Conservation (phyloP, 805 yeast genomes). For the Spathaspora arborariae region DNA sequence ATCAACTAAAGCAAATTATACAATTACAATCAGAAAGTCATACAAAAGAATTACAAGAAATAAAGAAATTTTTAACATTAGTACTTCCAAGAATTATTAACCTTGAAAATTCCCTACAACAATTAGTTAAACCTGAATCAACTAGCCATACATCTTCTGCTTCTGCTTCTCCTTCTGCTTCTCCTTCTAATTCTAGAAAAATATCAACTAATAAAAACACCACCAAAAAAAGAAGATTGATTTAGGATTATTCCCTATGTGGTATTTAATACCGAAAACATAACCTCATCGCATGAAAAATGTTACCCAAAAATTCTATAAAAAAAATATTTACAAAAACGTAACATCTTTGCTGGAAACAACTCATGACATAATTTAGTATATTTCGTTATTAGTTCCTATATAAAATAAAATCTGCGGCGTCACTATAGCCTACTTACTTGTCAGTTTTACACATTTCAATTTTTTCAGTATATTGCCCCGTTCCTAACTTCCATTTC, state of each 20-base stretch:
- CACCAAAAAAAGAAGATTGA: neutral
- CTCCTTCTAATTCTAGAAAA: neutral
- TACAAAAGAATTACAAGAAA: slow-evolving; percentile 5
- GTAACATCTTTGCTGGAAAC: too few species aligned
- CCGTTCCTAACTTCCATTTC: neutral
- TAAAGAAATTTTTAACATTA: slow-evolving; percentile 15
- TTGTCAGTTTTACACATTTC: too few species aligned
- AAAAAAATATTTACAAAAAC: neutral
- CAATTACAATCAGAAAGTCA: neutral
- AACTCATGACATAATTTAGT: too few species aligned
- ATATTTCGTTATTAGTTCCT: too few species aligned
- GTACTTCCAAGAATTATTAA: slow-evolving; percentile 14
- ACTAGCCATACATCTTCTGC: neutral
- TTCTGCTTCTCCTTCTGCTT: neutral
- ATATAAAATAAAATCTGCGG: too few species aligned
- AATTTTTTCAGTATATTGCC: neutral
- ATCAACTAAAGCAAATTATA: neutral
- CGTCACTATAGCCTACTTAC: too few species aligned
- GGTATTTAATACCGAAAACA: neutral
- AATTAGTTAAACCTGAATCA: neutral
- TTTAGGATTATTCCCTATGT: neutral
- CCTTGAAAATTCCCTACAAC: slow-evolving; percentile 7
- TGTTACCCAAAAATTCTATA: neutral
- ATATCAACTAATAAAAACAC: neutral
- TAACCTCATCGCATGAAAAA: neutral